phyloP scores from a whole-genome alignment of 2,329 filamentous ascomycete genomes.

The Penicillium sp. region DNA sequence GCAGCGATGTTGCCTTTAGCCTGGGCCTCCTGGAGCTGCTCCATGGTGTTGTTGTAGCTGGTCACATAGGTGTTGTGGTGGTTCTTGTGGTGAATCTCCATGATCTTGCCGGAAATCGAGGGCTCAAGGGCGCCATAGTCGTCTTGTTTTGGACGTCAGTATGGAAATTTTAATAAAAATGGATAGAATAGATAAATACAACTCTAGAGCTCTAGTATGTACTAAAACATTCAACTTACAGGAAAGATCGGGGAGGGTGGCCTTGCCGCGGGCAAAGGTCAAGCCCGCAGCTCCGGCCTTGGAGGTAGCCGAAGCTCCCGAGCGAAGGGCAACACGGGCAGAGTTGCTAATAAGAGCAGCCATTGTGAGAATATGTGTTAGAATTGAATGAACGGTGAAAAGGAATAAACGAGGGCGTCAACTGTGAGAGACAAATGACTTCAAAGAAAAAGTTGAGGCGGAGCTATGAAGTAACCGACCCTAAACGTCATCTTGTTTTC shows the following conservation, averaged over 20 bases:
- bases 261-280: slow-evolving; percentile 81
- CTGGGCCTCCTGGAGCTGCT: slow-evolving; percentile 64
- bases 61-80: slow-evolving; percentile 94
- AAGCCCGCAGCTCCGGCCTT: slow-evolving; percentile 66
- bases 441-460: slow-evolving; percentile 6
- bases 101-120: slow-evolving; percentile 81
- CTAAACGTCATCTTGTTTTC: slow-evolving; percentile 29
- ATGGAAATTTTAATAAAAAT: not conserved
- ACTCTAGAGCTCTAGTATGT: not conserved
- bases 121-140: slow-evolving; percentile 95
- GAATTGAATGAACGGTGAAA: not conserved
- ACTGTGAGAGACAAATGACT: slow-evolving; percentile 9
- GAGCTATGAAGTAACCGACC: slow-evolving; percentile 28
- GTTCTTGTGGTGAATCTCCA: slow-evolving; percentile 93
- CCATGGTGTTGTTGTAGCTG: slow-evolving; percentile 75
- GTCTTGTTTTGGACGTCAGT: slow-evolving; percentile 54
- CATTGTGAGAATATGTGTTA: slow-evolving; percentile 52
- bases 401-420: not conserved
- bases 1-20: slow-evolving; percentile 53
- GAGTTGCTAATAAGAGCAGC: slow-evolving; percentile 72
- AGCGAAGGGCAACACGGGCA: slow-evolving; percentile 69
- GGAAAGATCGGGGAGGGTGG: slow-evolving; percentile 83
- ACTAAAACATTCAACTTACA: slow-evolving; percentile 53
- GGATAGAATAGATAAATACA: not conserved
- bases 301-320: slow-evolving; percentile 54